Evolutionary conservation across 1,284 basidiomycete species (phyloP), one percentile per base, ranked within the genome.

Genomic region (Apiotrichum gamsii): DNA sequence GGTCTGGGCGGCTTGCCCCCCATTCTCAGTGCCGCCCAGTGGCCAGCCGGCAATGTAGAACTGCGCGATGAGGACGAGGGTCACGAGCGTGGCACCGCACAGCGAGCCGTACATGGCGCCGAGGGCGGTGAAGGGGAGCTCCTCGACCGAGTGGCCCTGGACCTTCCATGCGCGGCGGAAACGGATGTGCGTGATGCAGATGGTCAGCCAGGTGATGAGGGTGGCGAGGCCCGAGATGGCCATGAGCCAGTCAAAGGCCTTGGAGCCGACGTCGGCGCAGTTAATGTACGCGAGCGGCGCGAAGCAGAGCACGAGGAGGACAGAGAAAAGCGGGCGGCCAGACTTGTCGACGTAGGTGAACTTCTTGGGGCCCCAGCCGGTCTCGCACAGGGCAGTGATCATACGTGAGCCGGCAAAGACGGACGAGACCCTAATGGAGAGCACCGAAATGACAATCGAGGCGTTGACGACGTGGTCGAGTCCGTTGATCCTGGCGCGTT

Each of bases 261-360:
- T 23, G 18, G 31, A 30, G 23, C 47, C 47, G n/a, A 54, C 39
- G n/a, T 56, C 62, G 8, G 66, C 65, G 31, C 73, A 70, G 45
- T 64, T 62, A 62, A 72, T 62, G 58, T 71, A 74, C 20, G 71
- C 70, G 39, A 75, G 65, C 14, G 73, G 71, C 24, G 52, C 64
- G 39, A 69, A 73, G 37, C 57, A 47, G 21, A 73, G 47, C 61
- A 74, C 56, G 56, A 60, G 49, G 39, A 71, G 20, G 14, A 75
- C 64, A 9, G 76, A 74, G 42, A 54, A 72, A 5, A 75, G 58
- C 2, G 77, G 77, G 16, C 77, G 73, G 25, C 76, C 76, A 16
- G 72, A 58, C 56, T 76, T 75, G 70, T 79, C 77, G 43, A 78
- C 71, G 58, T 75, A 73, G 36, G 61, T 59, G 60, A 75, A 75